phyloP scores from a whole-genome alignment of 192 early-diverging fungal genomes.

The Coemansia sp. region DNA sequence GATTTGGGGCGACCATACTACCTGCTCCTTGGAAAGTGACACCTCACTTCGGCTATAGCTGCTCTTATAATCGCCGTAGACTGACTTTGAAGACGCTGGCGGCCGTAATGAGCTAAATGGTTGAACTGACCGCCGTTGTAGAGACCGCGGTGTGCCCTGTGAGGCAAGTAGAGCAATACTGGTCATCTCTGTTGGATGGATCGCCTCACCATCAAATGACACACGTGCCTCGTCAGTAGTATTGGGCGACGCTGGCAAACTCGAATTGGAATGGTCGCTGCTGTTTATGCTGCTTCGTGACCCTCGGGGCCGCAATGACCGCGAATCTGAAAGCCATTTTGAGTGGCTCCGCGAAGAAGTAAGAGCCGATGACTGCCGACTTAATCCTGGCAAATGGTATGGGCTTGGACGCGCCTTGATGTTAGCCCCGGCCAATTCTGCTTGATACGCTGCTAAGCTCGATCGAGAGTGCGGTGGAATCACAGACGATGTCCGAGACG shows the following conservation, averaged over 20 bases:
- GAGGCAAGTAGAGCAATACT: conserved; percentile 31
- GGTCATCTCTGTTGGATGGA: conserved; percentile 17
- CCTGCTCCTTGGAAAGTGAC: conserved; percentile 42
- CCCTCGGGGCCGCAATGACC: conserved; percentile 14
- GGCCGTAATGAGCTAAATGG: conserved; percentile 20
- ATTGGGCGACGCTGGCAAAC: conserved; percentile 29
- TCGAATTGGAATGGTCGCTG: conserved; percentile 19
- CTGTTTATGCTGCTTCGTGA: conserved; percentile 35
- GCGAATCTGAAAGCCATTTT: conserved; percentile 14
- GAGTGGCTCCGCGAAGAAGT: conserved; percentile 16
- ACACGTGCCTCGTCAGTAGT: conserved; percentile 25
- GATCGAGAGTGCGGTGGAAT: conserved; percentile 16
- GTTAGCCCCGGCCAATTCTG: conserved; percentile 3
- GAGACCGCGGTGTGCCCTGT: conserved; percentile 10
- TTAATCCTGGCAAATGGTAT: conserved; percentile 18
- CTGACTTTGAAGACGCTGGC: conserved; percentile 15
- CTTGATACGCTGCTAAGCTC: background rate
- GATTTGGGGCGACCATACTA: conserved; percentile 51
- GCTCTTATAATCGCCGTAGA: conserved; percentile 19
- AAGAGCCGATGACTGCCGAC: conserved; percentile 9
- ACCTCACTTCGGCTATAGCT: conserved; percentile 35
- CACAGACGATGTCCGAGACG: conserved; percentile 29
- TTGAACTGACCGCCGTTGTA: conserved; percentile 10
- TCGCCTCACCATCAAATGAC: conserved; percentile 45
- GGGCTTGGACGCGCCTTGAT: conserved; percentile 23